Conservation (phyloP, 2,329 filamentous ascomycete species). For the Aspergillus japonicus region DNA sequence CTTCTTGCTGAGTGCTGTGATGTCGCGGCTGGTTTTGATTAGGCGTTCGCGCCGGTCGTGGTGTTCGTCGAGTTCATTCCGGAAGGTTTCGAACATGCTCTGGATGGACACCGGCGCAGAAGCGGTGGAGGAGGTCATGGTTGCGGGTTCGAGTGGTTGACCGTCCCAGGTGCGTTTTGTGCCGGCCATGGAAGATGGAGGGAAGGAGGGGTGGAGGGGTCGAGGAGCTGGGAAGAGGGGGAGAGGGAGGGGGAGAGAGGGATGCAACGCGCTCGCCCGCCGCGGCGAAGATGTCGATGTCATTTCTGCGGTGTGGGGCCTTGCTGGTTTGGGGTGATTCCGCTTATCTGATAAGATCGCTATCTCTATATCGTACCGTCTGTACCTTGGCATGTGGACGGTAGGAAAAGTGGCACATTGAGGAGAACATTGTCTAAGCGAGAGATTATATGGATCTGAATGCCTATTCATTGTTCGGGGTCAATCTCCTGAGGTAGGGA, state of each 20-base stretch:
- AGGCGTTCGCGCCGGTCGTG: slow-evolving; percentile 88
- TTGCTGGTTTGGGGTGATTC: slow-evolving; percentile 8
- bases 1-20: slow-evolving; percentile 94
- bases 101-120: slow-evolving; percentile 41
- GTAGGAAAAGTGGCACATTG: too few relatives aligned
- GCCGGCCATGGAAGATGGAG: slow-evolving; percentile 27
- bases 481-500: too few relatives aligned
- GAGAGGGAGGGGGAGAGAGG: neutral
- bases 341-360: slow-evolving; percentile 18
- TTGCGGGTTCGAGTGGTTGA: slow-evolving; percentile 20
- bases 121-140: neutral
- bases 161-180: slow-evolving; percentile 43
- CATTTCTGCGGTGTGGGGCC: slow-evolving; percentile 9
- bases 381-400: too few relatives aligned
- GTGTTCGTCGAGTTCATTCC: slow-evolving; percentile 86
- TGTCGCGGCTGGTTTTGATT: slow-evolving; percentile 86
- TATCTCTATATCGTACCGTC: too few relatives aligned
- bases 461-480: too few relatives aligned
- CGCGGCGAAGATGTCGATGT: slow-evolving; percentile 6
- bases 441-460: too few relatives aligned
- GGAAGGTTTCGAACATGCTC: slow-evolving; percentile 81
- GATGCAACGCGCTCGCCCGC: neutral
- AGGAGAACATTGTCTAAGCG: too few relatives aligned
- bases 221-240: neutral
- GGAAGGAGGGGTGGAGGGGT: neutral